phyloP scores from a whole-genome alignment of 2,329 filamentous ascomycete genomes.

The Claviceps capensis region DNA sequence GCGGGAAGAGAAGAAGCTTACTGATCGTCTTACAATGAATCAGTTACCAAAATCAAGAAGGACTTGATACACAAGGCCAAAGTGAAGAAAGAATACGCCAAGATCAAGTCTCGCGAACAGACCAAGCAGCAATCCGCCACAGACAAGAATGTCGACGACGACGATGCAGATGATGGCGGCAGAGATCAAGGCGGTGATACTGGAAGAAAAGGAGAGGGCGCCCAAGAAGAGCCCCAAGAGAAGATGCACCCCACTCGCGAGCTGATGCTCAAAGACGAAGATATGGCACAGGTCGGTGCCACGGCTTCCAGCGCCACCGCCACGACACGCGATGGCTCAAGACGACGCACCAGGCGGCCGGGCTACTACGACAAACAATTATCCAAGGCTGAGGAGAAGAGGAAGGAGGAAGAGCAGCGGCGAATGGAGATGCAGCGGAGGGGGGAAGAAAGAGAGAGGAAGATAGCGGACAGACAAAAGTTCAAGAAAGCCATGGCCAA shows the following conservation, averaged over 20 bases:
- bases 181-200: constrained; percentile 4
- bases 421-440: constrained; percentile 28
- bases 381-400: constrained; percentile 29
- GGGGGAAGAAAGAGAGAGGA: constrained; percentile 51
- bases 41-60: constrained; percentile 74
- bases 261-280: constrained; percentile 26
- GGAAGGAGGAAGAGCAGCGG: constrained; percentile 27
- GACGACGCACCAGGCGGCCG: constrained; percentile 26
- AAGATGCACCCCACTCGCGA: constrained; percentile 24
- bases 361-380: constrained; percentile 55
- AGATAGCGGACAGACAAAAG: constrained; percentile 49
- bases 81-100: constrained; percentile 82
- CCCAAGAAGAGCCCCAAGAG: constrained; percentile 3
- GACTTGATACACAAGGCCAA: constrained; percentile 86
- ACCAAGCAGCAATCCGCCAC: constrained; percentile 9
- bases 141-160: constrained; percentile 10
- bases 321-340: constrained; percentile 16
- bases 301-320: constrained; percentile 3
- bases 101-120: constrained; percentile 50
- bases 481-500: constrained; percentile 58
- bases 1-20: neutral
- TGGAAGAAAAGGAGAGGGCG: constrained; percentile 7
- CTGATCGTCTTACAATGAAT: constrained; percentile 20
- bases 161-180: constrained; percentile 7
- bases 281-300: constrained; percentile 19